Evolutionary conservation across 371 early-diverging fungal species (phyloP).

Genomic region (Fennellomyces sp.): DNA sequence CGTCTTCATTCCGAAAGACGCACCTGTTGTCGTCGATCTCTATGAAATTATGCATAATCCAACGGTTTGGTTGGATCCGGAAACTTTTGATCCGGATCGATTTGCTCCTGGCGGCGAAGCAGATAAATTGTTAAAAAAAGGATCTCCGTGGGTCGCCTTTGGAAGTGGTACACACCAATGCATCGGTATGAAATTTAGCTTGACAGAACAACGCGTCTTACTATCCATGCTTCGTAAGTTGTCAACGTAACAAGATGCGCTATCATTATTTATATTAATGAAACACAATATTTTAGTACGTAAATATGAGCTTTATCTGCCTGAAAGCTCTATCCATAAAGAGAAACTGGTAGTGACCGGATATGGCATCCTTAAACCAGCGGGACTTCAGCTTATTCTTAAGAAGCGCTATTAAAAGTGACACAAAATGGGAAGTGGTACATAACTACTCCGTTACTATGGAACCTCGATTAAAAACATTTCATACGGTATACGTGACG

Average conservation of each 20-base stretch:
- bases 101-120: conserved; percentile 14
- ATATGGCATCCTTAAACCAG: background rate
- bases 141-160: conserved; percentile 14
- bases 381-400: conserved; percentile 1
- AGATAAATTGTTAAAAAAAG: background rate
- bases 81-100: conserved; percentile 21
- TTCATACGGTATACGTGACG: no score
- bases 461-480: no score
- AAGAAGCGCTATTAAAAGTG: conserved; percentile 14
- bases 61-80: conserved; percentile 19
- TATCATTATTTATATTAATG: no score
- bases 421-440: no score
- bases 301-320: conserved; percentile 27
- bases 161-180: conserved; percentile 37
- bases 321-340: conserved; percentile 27
- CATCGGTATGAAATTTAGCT: conserved; percentile 50
- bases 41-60: conserved; percentile 16
- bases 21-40: conserved; percentile 4
- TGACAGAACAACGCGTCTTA: conserved; percentile 48
- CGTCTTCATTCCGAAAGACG: conserved; percentile 12
- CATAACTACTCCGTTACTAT: no score
- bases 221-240: conserved; percentile 36
- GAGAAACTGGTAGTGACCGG: conserved; percentile 11
- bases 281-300: conserved; percentile 29
- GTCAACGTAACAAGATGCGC: no score